phyloP scores from a whole-genome alignment of 1,139 yeast species.

The Lodderomyces oxycetoniae region DNA sequence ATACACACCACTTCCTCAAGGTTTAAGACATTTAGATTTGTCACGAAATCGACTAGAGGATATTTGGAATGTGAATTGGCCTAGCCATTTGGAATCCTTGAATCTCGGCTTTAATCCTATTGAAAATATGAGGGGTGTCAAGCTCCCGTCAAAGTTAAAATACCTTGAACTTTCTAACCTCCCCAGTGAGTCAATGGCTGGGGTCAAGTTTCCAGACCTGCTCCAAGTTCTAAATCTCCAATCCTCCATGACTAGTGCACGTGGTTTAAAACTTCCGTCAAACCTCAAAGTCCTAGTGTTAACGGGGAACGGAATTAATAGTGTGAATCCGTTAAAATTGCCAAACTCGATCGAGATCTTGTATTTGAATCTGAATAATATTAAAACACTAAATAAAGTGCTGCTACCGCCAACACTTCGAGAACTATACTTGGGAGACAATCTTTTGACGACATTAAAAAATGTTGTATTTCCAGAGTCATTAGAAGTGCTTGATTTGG shows the following conservation, averaged over 20 bases:
- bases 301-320: constrained; percentile 42
- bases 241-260: constrained; percentile 44
- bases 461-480: constrained; percentile 40
- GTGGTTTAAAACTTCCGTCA: constrained; percentile 42
- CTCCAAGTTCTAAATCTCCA: constrained; percentile 35
- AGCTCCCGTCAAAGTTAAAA: constrained; percentile 36
- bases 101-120: constrained; percentile 40
- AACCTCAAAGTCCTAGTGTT: constrained; percentile 29
- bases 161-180: constrained; percentile 39
- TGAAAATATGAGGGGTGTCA: constrained; percentile 40
- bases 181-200: constrained; percentile 48
- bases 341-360: constrained; percentile 38
- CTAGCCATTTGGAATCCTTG: constrained; percentile 27
- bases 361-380: constrained; percentile 38
- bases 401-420: constrained; percentile 34
- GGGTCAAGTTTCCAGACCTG: constrained; percentile 44
- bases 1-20: constrained; percentile 37
- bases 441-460: constrained; percentile 41
- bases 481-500: constrained; percentile 38
- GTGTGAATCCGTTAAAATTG: constrained; percentile 43
- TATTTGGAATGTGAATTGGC: constrained; percentile 37
- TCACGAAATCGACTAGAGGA: constrained; percentile 42
- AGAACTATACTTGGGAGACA: constrained; percentile 41
- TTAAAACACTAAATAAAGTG: constrained; percentile 44
- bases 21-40: constrained; percentile 30